Base-by-base conservation (phyloP, 2,329 filamentous ascomycete species). In the Lasiodiplodia sp. region DNA sequence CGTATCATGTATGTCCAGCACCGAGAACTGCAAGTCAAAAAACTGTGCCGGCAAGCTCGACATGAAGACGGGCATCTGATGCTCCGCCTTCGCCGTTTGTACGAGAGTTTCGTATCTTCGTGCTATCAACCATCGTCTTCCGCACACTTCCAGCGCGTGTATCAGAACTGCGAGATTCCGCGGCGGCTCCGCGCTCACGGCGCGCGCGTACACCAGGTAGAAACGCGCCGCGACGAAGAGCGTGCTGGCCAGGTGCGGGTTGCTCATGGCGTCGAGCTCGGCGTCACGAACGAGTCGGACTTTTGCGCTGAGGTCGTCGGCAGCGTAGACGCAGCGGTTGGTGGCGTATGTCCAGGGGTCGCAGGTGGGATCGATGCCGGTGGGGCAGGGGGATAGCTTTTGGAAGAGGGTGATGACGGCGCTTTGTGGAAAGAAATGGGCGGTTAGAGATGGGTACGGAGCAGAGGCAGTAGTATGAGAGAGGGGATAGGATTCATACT, bases 331-430 rank as follows among this genome's bases (percentile, higher is more conserved):
- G 67, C 73, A 76, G 12, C 75, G 71, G 25, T 73, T 73, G n/a
- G 73, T 73, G 11, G 75, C 74, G 57, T 74, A 72, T 25, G 72
- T 70, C 74, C 75, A 76, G 12, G 72, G 72, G 10, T 74, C 73
- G 57, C 72, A 72, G 3, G 69, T 68, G 38, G 71, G 68, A 11
- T 73, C 72, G 4, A 74, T 57, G 8, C 72, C 72, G 0, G 70
- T 52, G 8, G 73, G 73, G 23, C 68, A 69, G 23, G 74, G 53
- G 57, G 72, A 66, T 10, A 75, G 68, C 6, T 70, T 38, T 58
- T 76, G 72, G 47, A 75, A 73, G 11, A 76, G 52, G 0, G 72
- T 71, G 25, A 76, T 74, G 11, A 72, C 72, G 3, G 75, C 73
- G 34, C 72, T 72, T 18, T 12, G 18, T 1, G 12, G n/a, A n/a